Percentiles rank a stretch among this genome's conserved stretches.
Conservation (phyloP, 805 yeast genomes). For the Cyberlindnera subsufficiens region DNA sequence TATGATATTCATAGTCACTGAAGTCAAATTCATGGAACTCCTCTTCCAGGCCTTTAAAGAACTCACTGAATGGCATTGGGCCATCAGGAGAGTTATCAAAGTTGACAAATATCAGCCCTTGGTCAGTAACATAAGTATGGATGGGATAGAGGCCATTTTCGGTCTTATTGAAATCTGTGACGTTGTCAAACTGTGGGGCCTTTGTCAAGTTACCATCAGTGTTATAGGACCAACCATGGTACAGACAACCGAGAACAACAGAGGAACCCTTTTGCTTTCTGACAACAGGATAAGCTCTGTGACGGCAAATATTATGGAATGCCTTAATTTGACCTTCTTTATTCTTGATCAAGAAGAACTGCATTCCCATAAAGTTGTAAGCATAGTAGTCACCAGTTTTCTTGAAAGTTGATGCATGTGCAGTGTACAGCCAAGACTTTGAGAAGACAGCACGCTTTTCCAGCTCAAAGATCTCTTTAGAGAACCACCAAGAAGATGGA, state of each 20-base stretch:
- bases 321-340: conserved; percentile 49
- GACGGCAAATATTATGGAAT: conserved; percentile 61
- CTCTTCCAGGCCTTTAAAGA: conserved; percentile 43
- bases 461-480: conserved; percentile 49
- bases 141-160: conserved; percentile 52
- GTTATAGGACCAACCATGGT: conserved; percentile 63
- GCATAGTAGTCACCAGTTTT: conserved; percentile 55
- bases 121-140: conserved; percentile 46
- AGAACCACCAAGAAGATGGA: conserved; percentile 65
- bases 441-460: conserved; percentile 54
- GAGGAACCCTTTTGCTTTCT: conserved; percentile 56
- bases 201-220: conserved; percentile 54
- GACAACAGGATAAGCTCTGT: conserved; percentile 58
- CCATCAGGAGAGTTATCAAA: conserved; percentile 37
- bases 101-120: conserved; percentile 53
- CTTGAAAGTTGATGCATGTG: conserved; percentile 45
- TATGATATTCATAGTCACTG: conserved; percentile 55
- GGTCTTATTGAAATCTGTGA: conserved; percentile 50
- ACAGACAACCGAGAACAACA: conserved; percentile 50
- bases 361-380: conserved; percentile 45
- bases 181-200: conserved; percentile 57
- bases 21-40: conserved; percentile 57
- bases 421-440: conserved; percentile 50
- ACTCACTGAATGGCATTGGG: conserved; percentile 43
- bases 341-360: conserved; percentile 49